phyloP scores from a whole-genome alignment of 2,329 filamentous ascomycete genomes.

The Paraphaeosphaeria sporulosa region DNA sequence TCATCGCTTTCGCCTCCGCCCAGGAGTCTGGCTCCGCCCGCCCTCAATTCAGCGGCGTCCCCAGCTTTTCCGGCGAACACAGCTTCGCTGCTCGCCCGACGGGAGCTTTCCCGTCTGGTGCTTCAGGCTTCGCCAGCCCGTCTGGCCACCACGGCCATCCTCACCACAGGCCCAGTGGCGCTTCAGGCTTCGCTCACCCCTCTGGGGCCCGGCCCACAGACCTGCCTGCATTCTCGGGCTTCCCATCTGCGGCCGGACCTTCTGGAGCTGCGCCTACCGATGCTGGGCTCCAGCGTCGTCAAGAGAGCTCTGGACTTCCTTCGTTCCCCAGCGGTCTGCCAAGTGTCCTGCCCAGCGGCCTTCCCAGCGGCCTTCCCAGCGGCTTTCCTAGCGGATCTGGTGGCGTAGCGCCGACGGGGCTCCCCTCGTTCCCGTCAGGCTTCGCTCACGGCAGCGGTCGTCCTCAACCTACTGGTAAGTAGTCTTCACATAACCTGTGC shows the following conservation, averaged over 20 bases:
- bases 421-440: background rate
- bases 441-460: background rate
- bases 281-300: background rate
- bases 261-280: background rate
- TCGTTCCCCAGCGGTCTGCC: background rate
- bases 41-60: background rate
- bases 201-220: background rate
- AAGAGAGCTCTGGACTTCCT: background rate
- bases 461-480: background rate
- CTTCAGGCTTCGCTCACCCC: background rate
- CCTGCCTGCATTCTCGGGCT: background rate
- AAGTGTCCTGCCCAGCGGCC: background rate
- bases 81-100: background rate
- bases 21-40: background rate
- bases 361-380: background rate
- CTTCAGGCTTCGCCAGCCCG: background rate
- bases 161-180: constrained; percentile 2
- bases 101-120: background rate
- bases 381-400: background rate
- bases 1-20: constrained; percentile 7
- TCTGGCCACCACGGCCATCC: background rate
- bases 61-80: background rate
- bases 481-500: no score
- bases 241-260: background rate
- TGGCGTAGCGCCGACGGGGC: background rate